These are phyloP conservation scores for Cruciata laevipes DNA, from an alignment of 257 asterid genomes.

Conservation along the genomic window DNA sequence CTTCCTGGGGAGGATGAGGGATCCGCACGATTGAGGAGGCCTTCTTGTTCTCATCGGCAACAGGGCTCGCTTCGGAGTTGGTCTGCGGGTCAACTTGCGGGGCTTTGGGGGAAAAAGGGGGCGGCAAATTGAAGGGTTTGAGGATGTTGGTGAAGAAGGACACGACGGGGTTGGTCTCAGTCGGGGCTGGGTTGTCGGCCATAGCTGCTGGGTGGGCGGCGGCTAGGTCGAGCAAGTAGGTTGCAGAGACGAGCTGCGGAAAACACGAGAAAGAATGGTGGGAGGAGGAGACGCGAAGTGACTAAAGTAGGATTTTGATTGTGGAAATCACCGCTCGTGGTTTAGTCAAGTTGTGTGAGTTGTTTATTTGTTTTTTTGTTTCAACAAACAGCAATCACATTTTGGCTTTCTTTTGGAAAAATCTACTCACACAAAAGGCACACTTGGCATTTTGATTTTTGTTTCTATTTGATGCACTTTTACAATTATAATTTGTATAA, in stretches of 20 bases:
- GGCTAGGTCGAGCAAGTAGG: too few species aligned
- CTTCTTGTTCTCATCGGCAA: slow-evolving; percentile 20
- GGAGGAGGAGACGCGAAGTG: not conserved
- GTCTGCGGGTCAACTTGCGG: slow-evolving; percentile 8
- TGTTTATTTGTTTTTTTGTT: not conserved
- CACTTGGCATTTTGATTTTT: too few species aligned
- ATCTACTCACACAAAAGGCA: not conserved
- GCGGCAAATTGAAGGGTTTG: slow-evolving; percentile 41
- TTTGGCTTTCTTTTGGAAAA: not conserved
- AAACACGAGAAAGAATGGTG: not conserved
- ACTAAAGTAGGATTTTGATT: slow-evolving; percentile 3
- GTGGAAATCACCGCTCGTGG: slow-evolving; percentile 4
- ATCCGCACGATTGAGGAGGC: slow-evolving; percentile 30
- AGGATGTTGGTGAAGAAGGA: slow-evolving; percentile 38
- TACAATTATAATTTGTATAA: too few species aligned
- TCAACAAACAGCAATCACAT: too few species aligned
- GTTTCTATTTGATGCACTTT: too few species aligned
- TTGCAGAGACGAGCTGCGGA: not conserved
- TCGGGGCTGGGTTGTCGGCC: not conserved
- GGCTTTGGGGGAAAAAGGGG: slow-evolving; percentile 14
- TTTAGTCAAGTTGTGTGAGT: not conserved
- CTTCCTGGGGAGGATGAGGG: slow-evolving; percentile 24
- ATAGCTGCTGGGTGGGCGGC: not conserved
- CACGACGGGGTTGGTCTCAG: slow-evolving; percentile 35
- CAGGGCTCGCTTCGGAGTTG: slow-evolving; percentile 17